phyloP scores from a whole-genome alignment of 768 basidiomycete species.

The Hypholoma sublateritium region DNA sequence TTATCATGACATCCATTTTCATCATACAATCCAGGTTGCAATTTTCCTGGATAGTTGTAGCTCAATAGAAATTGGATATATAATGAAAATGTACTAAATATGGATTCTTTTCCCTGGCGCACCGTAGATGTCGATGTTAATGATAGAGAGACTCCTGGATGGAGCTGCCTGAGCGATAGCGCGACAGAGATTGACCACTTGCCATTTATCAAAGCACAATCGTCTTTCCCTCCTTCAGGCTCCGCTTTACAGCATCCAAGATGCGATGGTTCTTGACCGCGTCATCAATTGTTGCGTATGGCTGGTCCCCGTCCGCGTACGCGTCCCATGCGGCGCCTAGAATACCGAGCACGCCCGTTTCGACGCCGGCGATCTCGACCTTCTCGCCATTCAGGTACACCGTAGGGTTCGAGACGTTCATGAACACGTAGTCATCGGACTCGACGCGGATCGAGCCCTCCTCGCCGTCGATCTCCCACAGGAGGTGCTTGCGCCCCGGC shows the following conservation, averaged over 20 bases:
- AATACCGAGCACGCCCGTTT: not conserved
- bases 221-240: not conserved
- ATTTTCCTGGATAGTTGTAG: too few species aligned
- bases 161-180: too few species aligned
- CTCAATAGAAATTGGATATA: too few species aligned
- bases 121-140: too few species aligned
- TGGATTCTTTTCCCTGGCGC: too few species aligned
- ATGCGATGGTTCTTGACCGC: constrained; percentile 17
- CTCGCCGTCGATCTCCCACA: constrained; percentile 36
- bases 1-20: too few species aligned
- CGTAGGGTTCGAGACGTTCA: not conserved
- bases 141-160: too few species aligned
- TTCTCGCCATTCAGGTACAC: not conserved
- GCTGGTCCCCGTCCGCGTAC: not conserved
- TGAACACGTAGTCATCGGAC: not conserved
- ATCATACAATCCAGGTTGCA: too few species aligned
- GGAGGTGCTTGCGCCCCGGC: constrained; percentile 23
- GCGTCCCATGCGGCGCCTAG: not conserved
- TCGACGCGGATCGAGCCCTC: constrained; percentile 21
- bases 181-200: too few species aligned
- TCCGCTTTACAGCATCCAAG: constrained; percentile 16
- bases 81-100: too few species aligned
- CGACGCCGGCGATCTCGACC: not conserved
- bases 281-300: constrained; percentile 20
- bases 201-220: not conserved